Base-by-base conservation (phyloP, 2,329 filamentous ascomycete species). In the Hawksworthiomyces lignivorus region DNA sequence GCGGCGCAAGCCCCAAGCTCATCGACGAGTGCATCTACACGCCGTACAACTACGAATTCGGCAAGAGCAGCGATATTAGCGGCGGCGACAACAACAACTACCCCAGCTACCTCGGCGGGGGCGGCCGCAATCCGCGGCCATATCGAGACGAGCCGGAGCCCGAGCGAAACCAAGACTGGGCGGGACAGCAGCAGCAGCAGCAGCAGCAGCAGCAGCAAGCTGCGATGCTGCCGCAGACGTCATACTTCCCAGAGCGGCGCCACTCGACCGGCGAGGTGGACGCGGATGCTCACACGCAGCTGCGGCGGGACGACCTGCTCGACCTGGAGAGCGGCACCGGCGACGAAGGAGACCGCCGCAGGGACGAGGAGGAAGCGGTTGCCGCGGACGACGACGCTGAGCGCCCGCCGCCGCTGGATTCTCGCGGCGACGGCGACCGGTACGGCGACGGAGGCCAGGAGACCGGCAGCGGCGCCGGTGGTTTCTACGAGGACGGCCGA, bases 1-100 rank as follows among this genome's bases (percentile, higher is more conserved):
- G 86, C 53, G 86, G 87, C 15, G 80, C 89, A 14, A 84, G 80
- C 46, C 90, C 92, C 1, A 97, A 96, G 62, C 67, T 92, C 44
- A 96, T 96, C 53, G 92, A 98, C 60, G 92, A 98, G 62, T 98
- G 92, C 62, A 87, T 98, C 52, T 98, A 98, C 64, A 87, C 90
- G 10, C 87, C 90, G 0, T 98, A 94, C 62, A 82, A 80, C 55
- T 96, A 96, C 60, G 38, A 48, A 7, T 46, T 44, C 38, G 39
- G 35, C 20, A 49, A 49, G 40, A 41, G 27, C 7, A 29, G 32
- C 3, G 28, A 26, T 12, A 12, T 18, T 12, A 30, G 20, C 8
- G 70, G 72, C 31, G 72, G 49, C 8, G 77, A 65, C 17, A 27
- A 33, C 22, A 7, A 19, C 36, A 38, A 29, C 31, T 27, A 43